A percentile compares a stretch with the other conserved stretches of the same genome.
These are phyloP conservation scores for Globisporangium cylindrosporum DNA, from an alignment of 352 stramenopile genomes.

Conservation along the genomic window DNA sequence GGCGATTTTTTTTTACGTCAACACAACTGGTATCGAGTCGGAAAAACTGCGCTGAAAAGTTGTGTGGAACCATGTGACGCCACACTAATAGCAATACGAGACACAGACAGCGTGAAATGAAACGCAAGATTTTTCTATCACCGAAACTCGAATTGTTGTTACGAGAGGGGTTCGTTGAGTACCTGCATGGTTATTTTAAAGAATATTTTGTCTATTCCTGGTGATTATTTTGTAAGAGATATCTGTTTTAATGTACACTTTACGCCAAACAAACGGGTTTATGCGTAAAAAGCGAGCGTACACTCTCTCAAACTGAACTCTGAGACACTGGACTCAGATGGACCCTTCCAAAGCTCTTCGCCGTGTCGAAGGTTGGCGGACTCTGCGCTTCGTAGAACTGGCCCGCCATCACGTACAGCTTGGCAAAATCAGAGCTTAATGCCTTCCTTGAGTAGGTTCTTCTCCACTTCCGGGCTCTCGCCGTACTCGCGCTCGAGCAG, in stretches of 20 bases:
- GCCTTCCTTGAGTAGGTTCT: slow-evolving; percentile 89
- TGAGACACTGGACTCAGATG: neutral
- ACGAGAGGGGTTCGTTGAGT: neutral
- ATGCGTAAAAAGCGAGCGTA: neutral
- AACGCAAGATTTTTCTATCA: slow-evolving; percentile 1
- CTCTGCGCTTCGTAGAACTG: slow-evolving; percentile 86
- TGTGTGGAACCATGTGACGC: neutral
- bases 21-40: neutral
- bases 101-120: neutral
- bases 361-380: slow-evolving; percentile 56
- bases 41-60: neutral
- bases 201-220: too few species aligned
- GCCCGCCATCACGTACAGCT: slow-evolving; percentile 98
- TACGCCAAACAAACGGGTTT: neutral
- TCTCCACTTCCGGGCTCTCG: slow-evolving; percentile 56
- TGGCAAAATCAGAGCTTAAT: slow-evolving; percentile 87
- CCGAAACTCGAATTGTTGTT: neutral
- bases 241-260: too few species aligned
- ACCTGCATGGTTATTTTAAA: neutral
- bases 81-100: neutral
- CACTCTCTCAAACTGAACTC: neutral
- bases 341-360: slow-evolving; percentile 33
- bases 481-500: slow-evolving; percentile 93
- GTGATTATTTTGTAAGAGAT: too few species aligned
- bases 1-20: too few species aligned